These are phyloP conservation scores for Cryptococcus sp. DNA, from an alignment of 1,284 basidiomycete genomes.

Conservation along the genomic window DNA sequence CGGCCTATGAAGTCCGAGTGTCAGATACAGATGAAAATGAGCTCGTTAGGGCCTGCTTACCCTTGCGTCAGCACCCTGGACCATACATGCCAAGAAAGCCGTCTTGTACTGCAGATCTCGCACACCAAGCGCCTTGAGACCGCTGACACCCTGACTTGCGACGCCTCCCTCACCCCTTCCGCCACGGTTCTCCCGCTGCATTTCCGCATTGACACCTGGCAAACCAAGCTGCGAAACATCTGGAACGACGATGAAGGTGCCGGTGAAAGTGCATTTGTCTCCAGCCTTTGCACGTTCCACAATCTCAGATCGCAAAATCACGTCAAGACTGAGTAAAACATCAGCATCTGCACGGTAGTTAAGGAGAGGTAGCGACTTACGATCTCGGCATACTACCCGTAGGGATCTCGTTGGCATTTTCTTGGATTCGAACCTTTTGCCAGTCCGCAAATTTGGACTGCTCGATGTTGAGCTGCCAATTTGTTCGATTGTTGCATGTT, in stretches of 20 bases:
- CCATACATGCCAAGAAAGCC: slow-evolving; percentile 98
- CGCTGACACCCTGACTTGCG: slow-evolving; percentile 85
- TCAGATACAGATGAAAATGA: not conserved
- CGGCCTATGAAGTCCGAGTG: slow-evolving; percentile 57
- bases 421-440: slow-evolving; percentile 99
- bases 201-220: slow-evolving; percentile 90
- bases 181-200: slow-evolving; percentile 80
- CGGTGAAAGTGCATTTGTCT: slow-evolving; percentile 97
- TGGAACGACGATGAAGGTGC: slow-evolving; percentile 96
- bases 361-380: slow-evolving; percentile 35
- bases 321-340: slow-evolving; percentile 66
- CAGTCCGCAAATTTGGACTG: slow-evolving; percentile 97
- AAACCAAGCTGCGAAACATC: slow-evolving; percentile 96
- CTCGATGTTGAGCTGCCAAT: slow-evolving; percentile 95
- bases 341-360: not conserved
- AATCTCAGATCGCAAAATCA: slow-evolving; percentile 90
- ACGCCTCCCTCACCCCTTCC: slow-evolving; percentile 68
- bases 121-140: slow-evolving; percentile 91
- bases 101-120: slow-evolving; percentile 97
- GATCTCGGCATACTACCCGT: slow-evolving; percentile 96
- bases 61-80: slow-evolving; percentile 81
- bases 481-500: slow-evolving; percentile 83
- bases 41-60: slow-evolving; percentile 56
- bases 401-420: slow-evolving; percentile 98
- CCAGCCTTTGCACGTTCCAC: slow-evolving; percentile 98